phyloP scores from a whole-genome alignment of 2,329 filamentous ascomycete species.

The Claviceps capensis region DNA sequence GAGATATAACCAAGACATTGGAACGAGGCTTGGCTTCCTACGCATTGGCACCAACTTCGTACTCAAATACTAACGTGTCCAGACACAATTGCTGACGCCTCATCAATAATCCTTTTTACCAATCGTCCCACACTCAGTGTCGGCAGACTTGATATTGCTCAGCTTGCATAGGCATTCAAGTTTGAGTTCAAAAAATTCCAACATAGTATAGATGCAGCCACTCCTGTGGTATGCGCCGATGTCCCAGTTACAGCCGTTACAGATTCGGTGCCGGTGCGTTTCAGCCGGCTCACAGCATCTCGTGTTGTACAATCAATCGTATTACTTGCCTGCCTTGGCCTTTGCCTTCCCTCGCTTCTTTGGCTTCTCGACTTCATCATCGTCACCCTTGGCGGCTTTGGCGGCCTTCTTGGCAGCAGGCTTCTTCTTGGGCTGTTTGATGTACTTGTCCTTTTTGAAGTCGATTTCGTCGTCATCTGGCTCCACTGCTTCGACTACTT shows the following conservation, averaged over 20 bases:
- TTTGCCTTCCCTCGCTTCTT: slow-evolving; percentile 32
- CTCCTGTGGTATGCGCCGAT: background rate
- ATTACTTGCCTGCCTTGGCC: slow-evolving; percentile 32
- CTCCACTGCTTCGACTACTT: slow-evolving; percentile 40
- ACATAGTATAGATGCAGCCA: background rate
- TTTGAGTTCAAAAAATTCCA: background rate
- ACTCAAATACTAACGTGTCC: background rate
- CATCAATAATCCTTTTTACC: no score
- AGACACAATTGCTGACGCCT: no score
- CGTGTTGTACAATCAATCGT: background rate
- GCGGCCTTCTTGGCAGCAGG: slow-evolving; percentile 26
- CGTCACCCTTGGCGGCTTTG: slow-evolving; percentile 36
- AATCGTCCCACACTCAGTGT: background rate
- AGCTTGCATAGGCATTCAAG: no score
- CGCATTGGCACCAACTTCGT: background rate
- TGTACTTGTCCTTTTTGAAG: slow-evolving; percentile 88
- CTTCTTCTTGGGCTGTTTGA: slow-evolving; percentile 75
- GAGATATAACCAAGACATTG: background rate
- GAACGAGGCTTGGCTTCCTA: background rate
- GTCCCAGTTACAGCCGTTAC: background rate
- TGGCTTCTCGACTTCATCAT: slow-evolving; percentile 38
- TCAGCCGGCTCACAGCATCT: slow-evolving; percentile 1
- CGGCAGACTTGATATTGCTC: background rate
- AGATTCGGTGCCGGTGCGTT: background rate
- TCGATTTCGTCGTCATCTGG: slow-evolving; percentile 66